phyloP scores from a whole-genome alignment of 2,329 filamentous ascomycete species.

The Truncatella angustata region DNA sequence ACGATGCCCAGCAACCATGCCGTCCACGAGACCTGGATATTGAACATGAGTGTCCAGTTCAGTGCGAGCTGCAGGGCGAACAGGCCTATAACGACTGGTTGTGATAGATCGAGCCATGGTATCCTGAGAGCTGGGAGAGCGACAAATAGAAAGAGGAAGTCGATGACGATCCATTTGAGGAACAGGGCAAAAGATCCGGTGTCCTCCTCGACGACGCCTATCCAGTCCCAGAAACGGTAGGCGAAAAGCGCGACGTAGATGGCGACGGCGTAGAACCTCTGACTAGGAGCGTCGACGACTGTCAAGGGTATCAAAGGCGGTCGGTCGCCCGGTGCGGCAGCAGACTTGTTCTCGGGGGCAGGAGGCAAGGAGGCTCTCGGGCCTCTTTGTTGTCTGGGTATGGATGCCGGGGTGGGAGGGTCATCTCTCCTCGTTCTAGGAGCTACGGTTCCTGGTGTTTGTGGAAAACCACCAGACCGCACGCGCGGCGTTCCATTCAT shows the following conservation, averaged over 20 bases:
- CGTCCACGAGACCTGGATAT: conserved; percentile 76
- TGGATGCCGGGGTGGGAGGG: conserved; percentile 24
- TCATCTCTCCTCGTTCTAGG: conserved; percentile 29
- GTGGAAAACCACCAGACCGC: conserved; percentile 77
- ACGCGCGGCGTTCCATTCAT: conserved; percentile 84
- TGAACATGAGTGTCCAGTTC: conserved; percentile 90
- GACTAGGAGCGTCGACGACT: conserved; percentile 84
- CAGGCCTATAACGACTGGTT: conserved; percentile 66
- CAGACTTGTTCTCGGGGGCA: conserved; percentile 41
- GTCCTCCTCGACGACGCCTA: conserved; percentile 74
- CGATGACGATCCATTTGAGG: conserved; percentile 88
- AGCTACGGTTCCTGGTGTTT: conserved; percentile 61
- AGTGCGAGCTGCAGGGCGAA: conserved; percentile 70
- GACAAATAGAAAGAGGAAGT: conserved; percentile 77
- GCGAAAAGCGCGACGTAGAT: conserved; percentile 73
- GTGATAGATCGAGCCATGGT: conserved; percentile 93
- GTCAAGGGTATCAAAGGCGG: conserved; percentile 76
- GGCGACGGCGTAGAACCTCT: conserved; percentile 83
- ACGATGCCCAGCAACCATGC: conserved; percentile 70
- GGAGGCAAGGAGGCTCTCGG: conserved; percentile 37
- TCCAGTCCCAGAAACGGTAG: conserved; percentile 88
- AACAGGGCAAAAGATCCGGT: conserved; percentile 87
- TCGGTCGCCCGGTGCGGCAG: conserved; percentile 22
- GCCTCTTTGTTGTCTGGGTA: conserved; percentile 9
- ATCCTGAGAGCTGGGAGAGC: conserved; percentile 84